Percentiles rank a stretch among this genome's conserved stretches.
These are phyloP conservation scores for Phialophora macrospora DNA, from an alignment of 2,329 filamentous ascomycete genomes.

Conservation along the genomic window DNA sequence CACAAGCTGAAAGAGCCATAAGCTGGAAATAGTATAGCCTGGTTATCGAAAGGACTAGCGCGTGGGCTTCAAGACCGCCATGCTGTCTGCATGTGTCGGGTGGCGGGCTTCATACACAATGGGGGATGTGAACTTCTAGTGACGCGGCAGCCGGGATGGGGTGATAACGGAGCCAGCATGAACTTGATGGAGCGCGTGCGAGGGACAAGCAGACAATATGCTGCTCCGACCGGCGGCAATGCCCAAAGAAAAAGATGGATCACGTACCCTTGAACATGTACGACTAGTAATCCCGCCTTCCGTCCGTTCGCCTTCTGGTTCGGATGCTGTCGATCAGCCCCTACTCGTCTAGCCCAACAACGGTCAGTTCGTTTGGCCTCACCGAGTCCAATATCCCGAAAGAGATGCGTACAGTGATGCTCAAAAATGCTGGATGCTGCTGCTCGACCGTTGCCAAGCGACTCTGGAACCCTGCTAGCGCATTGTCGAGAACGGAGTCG, in stretches of 20 bases:
- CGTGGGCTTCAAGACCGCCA: not conserved
- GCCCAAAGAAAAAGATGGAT: slow-evolving; percentile 3
- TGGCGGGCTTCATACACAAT: not conserved
- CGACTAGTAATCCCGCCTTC: not conserved
- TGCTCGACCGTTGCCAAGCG: slow-evolving; percentile 37
- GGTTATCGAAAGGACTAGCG: not conserved
- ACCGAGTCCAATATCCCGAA: slow-evolving; percentile 18
- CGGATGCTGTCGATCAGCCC: not conserved
- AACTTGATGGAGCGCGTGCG: not conserved
- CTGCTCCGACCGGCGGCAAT: not conserved
- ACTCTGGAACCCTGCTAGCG: slow-evolving; percentile 37
- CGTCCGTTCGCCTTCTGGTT: not conserved
- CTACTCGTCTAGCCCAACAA: not conserved
- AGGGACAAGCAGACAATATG: not conserved
- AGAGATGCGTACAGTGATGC: slow-evolving; percentile 6
- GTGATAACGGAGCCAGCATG: slow-evolving; percentile 8
- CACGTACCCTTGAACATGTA: slow-evolving; percentile 6
- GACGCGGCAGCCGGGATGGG: not conserved
- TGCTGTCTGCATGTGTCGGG: not conserved
- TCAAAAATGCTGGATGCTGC: slow-evolving; percentile 15
- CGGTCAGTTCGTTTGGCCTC: not conserved
- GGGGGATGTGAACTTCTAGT: slow-evolving; percentile 2
- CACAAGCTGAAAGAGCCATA: slow-evolving; percentile 17
- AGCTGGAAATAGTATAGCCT: slow-evolving; percentile 8
- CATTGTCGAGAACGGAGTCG: slow-evolving; percentile 36